phyloP scores from a whole-genome alignment of 2,329 filamentous ascomycete genomes.

The Pseudocercospora musae region DNA sequence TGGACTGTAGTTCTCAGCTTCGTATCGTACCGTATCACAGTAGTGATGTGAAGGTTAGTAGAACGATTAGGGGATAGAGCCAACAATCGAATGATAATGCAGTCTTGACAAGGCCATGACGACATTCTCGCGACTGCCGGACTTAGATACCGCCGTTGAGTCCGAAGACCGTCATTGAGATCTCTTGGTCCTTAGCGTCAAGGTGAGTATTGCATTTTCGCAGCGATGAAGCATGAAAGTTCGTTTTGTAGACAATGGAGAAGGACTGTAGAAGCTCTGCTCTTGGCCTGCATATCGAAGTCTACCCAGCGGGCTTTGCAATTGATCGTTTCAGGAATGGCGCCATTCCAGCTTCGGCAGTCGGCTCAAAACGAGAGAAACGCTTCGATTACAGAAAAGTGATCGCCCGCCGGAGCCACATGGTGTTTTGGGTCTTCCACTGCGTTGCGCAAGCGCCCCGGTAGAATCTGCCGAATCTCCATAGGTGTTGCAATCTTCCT shows the following conservation, averaged over 20 bases:
- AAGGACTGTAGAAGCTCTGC: not conserved
- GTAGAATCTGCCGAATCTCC: not conserved
- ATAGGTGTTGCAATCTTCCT: constrained; percentile 2
- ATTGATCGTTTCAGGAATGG: not conserved
- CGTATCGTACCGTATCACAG: too few relatives aligned
- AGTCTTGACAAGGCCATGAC: not conserved
- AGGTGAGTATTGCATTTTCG: not conserved
- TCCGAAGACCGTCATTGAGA: not conserved
- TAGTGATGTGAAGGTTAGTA: too few relatives aligned
- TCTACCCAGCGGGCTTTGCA: not conserved
- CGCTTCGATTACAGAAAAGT: not conserved
- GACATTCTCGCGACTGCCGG: not conserved
- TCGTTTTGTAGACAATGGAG: not conserved
- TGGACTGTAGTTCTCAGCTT: not conserved
- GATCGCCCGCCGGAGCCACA: not conserved
- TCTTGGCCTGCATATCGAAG: not conserved
- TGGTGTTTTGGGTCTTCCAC: not conserved
- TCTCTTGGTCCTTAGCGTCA: not conserved
- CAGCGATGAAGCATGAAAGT: not conserved
- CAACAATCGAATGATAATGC: not conserved
- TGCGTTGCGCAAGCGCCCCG: not conserved
- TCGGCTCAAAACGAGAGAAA: not conserved
- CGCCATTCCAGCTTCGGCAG: not conserved
- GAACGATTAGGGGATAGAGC: not conserved
- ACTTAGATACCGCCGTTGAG: not conserved